Evolutionary conservation across 805 yeast genomes (phyloP), one percentile per base, ranked within the genome.

Genomic region (Lachancea dasiensis): DNA sequence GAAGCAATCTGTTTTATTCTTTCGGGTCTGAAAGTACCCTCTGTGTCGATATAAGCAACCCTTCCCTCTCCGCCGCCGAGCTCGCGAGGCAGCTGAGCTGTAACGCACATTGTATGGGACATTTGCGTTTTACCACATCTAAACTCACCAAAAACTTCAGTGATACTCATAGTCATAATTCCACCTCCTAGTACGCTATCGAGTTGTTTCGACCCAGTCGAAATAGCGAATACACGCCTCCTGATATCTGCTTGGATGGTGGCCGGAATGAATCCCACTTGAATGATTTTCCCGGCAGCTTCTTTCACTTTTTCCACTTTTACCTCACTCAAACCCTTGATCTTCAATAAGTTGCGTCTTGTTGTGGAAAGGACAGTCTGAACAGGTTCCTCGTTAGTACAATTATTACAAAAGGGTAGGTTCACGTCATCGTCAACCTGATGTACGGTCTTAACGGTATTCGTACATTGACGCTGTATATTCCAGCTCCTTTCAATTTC

Each of bases 1-100:
- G 70, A 75, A 1, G 90, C 86, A 48, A 83, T 82, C 27, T 79
- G 73, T 27, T 59, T 63, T 36, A 75, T 70, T 53, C 80, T 66
- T 43, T 79, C 86, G 2, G 90, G 90, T 40, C 90, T 70, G 47
- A 82, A 82, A 1, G 90, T 82, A 4, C 90, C 90, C 54, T 83
- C 90, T 0, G 90, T 81, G 51, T 83, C 90, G 41, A 82, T 78
- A 50, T 76, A 82, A 7, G 84, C 80, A 19, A 82, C 85, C 60
- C 81, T 82, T 0, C 90, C 90, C 55, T 81, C 89, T 10, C 80
- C 87, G 3, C 90, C 90, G 3, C 89, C 89, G 72, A 77, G 65
- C 31, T 65, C 69, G 30, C 69, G 74, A 7, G 86, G 86, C 41
- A 82, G 58, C 54, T 82, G 90, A 27, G 86, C 70, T 1, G 87